Evolutionary conservation across 2,329 filamentous ascomycete species (phyloP).

Genomic region (Trichoderma sp.): DNA sequence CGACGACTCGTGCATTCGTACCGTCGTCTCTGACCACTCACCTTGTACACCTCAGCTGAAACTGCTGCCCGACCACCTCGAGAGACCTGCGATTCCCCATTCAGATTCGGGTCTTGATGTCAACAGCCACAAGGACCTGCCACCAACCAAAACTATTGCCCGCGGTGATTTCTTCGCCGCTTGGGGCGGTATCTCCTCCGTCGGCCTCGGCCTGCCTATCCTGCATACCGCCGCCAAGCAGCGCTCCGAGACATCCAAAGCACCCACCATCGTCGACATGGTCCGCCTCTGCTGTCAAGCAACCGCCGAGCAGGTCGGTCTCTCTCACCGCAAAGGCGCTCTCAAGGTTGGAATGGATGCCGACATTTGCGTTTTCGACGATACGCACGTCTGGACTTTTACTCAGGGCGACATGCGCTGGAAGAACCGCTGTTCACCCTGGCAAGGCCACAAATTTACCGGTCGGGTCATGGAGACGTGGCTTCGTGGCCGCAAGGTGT

Average conservation of each 20-base stretch:
- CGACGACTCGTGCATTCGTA: constrained; percentile 78
- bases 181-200: constrained; percentile 94
- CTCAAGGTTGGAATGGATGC: constrained; percentile 79
- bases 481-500: constrained; percentile 76
- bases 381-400: constrained; percentile 75
- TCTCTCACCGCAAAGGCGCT: constrained; percentile 77
- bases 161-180: constrained; percentile 89
- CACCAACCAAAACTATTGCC: constrained; percentile 40
- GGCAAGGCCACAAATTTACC: constrained; percentile 76
- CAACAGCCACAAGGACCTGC: constrained; percentile 35
- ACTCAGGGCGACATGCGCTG: constrained; percentile 82
- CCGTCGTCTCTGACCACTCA: constrained; percentile 92
- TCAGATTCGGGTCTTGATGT: constrained; percentile 57
- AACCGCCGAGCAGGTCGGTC: constrained; percentile 84
- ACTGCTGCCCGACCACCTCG: constrained; percentile 70
- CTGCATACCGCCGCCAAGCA: constrained; percentile 75
- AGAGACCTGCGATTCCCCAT: constrained; percentile 44
- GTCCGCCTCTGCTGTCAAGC: constrained; percentile 83
- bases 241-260: constrained; percentile 52
- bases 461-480: constrained; percentile 85
- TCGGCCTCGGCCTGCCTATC: constrained; percentile 89
- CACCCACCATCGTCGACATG: constrained; percentile 69
- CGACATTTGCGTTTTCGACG: constrained; percentile 90
- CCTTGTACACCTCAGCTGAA: constrained; percentile 96
- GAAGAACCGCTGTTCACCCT: constrained; percentile 89